Percentiles rank a stretch among this genome's conserved stretches.
Evolutionary conservation across 2,329 filamentous ascomycete genomes (phyloP).

Genomic region (Botrytis fabae): DNA sequence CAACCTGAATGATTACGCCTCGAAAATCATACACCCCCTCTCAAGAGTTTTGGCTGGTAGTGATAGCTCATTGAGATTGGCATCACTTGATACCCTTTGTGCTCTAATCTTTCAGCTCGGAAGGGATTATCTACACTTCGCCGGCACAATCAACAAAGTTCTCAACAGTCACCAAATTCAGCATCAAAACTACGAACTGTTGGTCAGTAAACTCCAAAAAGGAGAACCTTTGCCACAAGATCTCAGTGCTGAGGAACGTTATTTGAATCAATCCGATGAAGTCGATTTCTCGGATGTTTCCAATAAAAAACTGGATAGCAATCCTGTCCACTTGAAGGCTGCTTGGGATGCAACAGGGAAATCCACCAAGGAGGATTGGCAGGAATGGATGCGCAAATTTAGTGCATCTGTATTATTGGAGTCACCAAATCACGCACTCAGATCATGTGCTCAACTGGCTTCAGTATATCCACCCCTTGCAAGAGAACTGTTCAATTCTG

Average conservation of each 20-base stretch:
- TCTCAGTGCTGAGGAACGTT: conserved; percentile 81
- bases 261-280: conserved; percentile 77
- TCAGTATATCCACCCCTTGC: conserved; percentile 90
- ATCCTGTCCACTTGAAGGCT: conserved; percentile 93
- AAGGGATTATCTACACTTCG: conserved; percentile 92
- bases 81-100: conserved; percentile 90
- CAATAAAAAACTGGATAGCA: conserved; percentile 94
- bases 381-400: conserved; percentile 96
- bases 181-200: conserved; percentile 87
- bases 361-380: conserved; percentile 98
- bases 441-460: conserved; percentile 88
- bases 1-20: conserved; percentile 95
- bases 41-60: conserved; percentile 74
- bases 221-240: conserved; percentile 95
- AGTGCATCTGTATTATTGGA: conserved; percentile 94
- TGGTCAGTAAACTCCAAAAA: conserved; percentile 90
- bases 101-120: conserved; percentile 95
- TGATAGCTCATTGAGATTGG: conserved; percentile 72
- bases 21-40: conserved; percentile 92
- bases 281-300: conserved; percentile 78
- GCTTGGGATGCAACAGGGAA: conserved; percentile 98
- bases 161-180: conserved; percentile 77
- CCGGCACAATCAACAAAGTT: conserved; percentile 88
- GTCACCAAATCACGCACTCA: conserved; percentile 90
- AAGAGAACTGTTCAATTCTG: conserved; percentile 94